Conservation (phyloP, 2,329 filamentous ascomycete species). For the Coleophoma eucalyptorum region DNA sequence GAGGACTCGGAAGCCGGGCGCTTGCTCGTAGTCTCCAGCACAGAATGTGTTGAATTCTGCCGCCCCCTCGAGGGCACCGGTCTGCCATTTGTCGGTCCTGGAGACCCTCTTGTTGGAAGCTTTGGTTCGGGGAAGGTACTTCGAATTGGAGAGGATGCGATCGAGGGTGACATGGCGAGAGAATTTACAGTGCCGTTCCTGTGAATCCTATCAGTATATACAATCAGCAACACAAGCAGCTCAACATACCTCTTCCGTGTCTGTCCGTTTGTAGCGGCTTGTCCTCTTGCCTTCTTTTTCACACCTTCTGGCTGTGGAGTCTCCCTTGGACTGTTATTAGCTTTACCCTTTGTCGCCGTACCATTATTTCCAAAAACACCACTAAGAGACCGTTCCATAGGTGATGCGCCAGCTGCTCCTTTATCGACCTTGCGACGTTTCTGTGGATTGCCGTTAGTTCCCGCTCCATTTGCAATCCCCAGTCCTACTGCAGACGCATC, state of each 20-base stretch:
- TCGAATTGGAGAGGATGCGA: conserved; percentile 73
- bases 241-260: conserved; percentile 71
- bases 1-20: conserved; percentile 58
- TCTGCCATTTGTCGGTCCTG: conserved; percentile 54
- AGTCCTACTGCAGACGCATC: conserved; percentile 55
- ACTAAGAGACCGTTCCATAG: conserved; percentile 68
- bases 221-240: not conserved
- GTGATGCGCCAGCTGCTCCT: conserved; percentile 40
- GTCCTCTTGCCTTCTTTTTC: conserved; percentile 70
- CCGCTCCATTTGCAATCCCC: conserved; percentile 56
- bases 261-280: conserved; percentile 61
- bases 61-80: conserved; percentile 68
- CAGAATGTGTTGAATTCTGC: conserved; percentile 68
- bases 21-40: conserved; percentile 47
- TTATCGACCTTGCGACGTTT: conserved; percentile 86
- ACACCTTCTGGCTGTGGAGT: conserved; percentile 61
- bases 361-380: conserved; percentile 45
- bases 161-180: conserved; percentile 61
- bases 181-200: conserved; percentile 43
- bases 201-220: conserved; percentile 13
- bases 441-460: conserved; percentile 48
- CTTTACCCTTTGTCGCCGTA: conserved; percentile 50
- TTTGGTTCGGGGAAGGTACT: conserved; percentile 62
- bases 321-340: conserved; percentile 57
- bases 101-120: conserved; percentile 49